These are phyloP conservation scores for Spergularia azorica DNA, from an alignment of 179 eudicot genomes.

Conservation along the genomic window DNA sequence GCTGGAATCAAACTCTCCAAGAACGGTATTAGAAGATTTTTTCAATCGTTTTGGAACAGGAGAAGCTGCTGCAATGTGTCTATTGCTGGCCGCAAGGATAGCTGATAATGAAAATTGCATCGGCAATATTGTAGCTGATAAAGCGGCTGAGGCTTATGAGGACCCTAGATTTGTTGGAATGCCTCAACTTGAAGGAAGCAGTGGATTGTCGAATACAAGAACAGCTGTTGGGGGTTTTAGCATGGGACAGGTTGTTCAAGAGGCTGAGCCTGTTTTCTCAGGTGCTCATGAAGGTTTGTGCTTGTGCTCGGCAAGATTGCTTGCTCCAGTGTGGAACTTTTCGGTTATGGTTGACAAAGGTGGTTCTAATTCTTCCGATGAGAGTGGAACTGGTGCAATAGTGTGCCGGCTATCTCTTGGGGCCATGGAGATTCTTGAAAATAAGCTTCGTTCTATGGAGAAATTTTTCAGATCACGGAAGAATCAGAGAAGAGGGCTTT, in stretches of 20 bases:
- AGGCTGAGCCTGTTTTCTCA: constrained; percentile 96
- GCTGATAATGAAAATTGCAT: constrained; percentile 65
- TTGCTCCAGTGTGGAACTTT: constrained; percentile 95
- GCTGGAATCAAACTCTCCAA: constrained; percentile 82
- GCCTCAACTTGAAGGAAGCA: constrained; percentile 92
- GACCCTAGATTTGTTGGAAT: constrained; percentile 96
- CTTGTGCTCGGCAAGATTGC: constrained; percentile 91
- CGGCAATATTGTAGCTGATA: constrained; percentile 82
- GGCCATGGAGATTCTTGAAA: constrained; percentile 91
- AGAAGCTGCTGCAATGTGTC: constrained; percentile 96
- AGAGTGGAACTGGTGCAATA: constrained; percentile 48
- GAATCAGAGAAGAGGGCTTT: constrained; percentile 95
- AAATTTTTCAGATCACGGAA: constrained; percentile 78
- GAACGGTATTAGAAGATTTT: constrained; percentile 88
- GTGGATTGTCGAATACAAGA: constrained; percentile 78
- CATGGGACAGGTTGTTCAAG: constrained; percentile 99
- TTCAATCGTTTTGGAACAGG: constrained; percentile 95
- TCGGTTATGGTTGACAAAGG: constrained; percentile 67
- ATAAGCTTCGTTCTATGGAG: constrained; percentile 86
- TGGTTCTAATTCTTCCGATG: constrained; percentile 48
- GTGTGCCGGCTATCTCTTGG: constrained; percentile 75
- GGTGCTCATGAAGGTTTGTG: constrained; percentile 98
- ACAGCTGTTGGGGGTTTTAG: constrained; percentile 91
- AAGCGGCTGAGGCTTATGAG: constrained; percentile 98
- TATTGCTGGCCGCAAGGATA: constrained; percentile 86